phyloP scores from a whole-genome alignment of 1,139 yeast genomes.

The Groenewaldozyma sp. region DNA sequence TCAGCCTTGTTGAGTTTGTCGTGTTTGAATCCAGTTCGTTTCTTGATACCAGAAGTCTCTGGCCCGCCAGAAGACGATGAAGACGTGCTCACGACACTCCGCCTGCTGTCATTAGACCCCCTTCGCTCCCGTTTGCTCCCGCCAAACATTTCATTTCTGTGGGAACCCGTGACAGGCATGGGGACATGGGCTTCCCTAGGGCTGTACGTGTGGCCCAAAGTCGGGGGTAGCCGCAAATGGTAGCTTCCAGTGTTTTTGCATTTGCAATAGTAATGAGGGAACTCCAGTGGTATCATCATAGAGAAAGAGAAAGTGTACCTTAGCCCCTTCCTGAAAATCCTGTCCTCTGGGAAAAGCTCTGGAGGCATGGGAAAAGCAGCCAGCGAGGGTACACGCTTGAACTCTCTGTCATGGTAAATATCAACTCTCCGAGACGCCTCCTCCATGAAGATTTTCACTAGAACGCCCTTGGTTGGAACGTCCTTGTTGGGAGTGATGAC shows the following conservation, averaged over 20 bases:
- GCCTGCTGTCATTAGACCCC: too few species aligned
- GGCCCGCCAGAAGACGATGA: not conserved
- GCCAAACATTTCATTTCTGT: too few species aligned
- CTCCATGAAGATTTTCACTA: not conserved
- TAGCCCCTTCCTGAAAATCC: not conserved
- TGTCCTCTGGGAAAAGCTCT: not conserved
- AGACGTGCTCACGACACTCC: too few species aligned
- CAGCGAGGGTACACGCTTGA: not conserved
- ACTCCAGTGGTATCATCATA: not conserved
- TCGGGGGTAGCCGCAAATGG: slow-evolving; percentile 1
- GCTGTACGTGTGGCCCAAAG: too few species aligned
- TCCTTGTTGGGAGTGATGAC: not conserved
- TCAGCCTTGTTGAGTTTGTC: not conserved
- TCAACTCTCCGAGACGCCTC: not conserved
- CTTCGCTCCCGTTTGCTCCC: too few species aligned
- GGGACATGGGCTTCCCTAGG: not conserved
- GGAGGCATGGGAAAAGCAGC: not conserved
- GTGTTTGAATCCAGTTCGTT: not conserved
- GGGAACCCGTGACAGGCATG: too few species aligned
- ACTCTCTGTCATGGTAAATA: not conserved
- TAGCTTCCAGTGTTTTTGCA: not conserved
- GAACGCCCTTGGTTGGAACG: not conserved
- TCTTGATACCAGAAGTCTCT: not conserved
- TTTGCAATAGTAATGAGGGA: not conserved
- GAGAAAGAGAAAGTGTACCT: slow-evolving; percentile 1